Base-by-base conservation (phyloP, 208 protist genomes). In the Strigomonas galati region DNA sequence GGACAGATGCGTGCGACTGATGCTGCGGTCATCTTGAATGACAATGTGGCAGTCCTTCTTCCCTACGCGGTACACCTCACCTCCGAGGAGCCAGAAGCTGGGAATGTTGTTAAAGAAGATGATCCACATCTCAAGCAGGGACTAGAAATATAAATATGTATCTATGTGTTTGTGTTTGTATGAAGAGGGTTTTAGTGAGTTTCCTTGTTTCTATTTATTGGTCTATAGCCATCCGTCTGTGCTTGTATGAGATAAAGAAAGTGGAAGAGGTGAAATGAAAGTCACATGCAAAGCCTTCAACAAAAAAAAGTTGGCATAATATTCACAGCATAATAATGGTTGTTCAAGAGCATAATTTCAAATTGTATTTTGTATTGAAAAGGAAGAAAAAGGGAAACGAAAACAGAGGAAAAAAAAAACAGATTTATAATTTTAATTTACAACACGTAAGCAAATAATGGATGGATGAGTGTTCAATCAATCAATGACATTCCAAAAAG, bases 1-100 rank as follows among this genome's bases (percentile, higher is more conserved):
- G 23, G 76, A 76, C 40, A 95, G 82, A 63, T 95, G 89, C 5
- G 57, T 74, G 12, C 86, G 84, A 51, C 89, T 95, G 65, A 95
- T 89, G 71, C 86, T 92, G 44, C 73, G 72, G 60, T 95, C 86
- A 35, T 80, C 78, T 5, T 69, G 67, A 51, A 95, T 81, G 12
- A 72, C 63, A 17, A 95, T 69, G 69, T 92, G 67, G 57, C 84
- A 90, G 63, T 86, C 78, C 44, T 74, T 76, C 56, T 76, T 82
- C 27, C 89, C 89, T 2, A 82, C 76, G 0, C 74, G 71, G 74
- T 93, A 95, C 14, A 68, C 37, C 54, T 73, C 60, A 21, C 78
- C 86, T 12, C 76, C 71, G 1, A 85, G 28, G 24, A 95, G 79
- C 78, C 89, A 91, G 58, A 84, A 89, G 21, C 67, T 72, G 0